Percentiles rank a stretch among this genome's conserved stretches.
Evolutionary conservation across 1,139 yeast genomes (phyloP).

Genomic region (Magnusiomyces magnusii): DNA sequence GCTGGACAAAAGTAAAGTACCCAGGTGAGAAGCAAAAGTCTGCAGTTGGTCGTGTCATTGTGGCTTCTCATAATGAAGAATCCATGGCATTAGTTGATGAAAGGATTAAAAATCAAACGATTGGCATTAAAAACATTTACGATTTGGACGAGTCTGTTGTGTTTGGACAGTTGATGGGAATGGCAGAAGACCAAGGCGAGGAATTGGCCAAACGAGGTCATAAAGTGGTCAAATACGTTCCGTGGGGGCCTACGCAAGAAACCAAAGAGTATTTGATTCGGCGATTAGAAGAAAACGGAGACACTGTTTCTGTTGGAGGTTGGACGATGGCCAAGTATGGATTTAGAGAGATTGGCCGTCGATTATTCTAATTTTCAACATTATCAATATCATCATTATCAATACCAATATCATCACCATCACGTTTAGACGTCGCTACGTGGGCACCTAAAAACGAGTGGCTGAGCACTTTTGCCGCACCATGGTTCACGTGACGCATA

Average conservation of each 20-base stretch:
- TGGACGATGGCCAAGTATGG: conserved; percentile 64
- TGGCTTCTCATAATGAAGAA: conserved; percentile 82
- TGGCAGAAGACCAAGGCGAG: conserved; percentile 87
- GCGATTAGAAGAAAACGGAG: conserved; percentile 94
- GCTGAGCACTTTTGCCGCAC: no score
- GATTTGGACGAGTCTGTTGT: conserved; percentile 46
- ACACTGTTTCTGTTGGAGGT: conserved; percentile 94
- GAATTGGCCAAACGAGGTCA: conserved; percentile 61
- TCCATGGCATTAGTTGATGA: conserved; percentile 70
- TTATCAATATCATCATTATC: no score
- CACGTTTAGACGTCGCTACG: no score
- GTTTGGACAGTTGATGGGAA: conserved; percentile 87
- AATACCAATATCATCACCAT: no score
- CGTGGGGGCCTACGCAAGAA: conserved; percentile 97
- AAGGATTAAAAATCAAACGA: conserved; percentile 34
- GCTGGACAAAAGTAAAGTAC: conserved; percentile 36
- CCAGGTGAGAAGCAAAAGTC: conserved; percentile 22
- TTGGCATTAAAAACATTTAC: conserved; percentile 17
- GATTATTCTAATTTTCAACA: no score
- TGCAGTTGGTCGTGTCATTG: conserved; percentile 74
- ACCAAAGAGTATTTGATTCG: conserved; percentile 86
- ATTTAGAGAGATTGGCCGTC: conserved; percentile 38
- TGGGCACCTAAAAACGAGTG: no score
- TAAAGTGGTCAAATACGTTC: conserved; percentile 84
- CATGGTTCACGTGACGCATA: no score